Evolutionary conservation across 108 stramenopile species (phyloP), one percentile per base, ranked within the genome.

Genomic region (Conticribra guillardii): DNA sequence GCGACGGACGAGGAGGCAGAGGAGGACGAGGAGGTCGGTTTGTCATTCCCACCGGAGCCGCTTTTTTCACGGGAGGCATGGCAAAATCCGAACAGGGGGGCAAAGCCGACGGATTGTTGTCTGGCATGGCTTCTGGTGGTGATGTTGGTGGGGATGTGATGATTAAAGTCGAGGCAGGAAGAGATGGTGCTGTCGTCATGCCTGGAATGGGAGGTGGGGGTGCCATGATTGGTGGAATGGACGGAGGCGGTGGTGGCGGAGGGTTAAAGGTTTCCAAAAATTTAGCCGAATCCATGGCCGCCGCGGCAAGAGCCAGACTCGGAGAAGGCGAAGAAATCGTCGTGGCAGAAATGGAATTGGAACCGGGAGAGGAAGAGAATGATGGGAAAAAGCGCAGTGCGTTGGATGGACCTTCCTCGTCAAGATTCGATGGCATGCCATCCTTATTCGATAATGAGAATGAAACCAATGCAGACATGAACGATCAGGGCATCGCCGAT

Each of bases 261-360:
- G 21, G 41, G 34, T n/a, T n/a, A n/a, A n/a, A n/a, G 2, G 67
- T 70, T 44, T 58, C 67, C 47, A 70, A 68, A 19, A 71, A 57
- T 37, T 53, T 60, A 18, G 73, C 67, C 3, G 73, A 75, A 58
- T 62, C 67, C n/a, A 47, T 69, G 53, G 74, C 74, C 2, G 64
- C 71, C 9, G 63, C 70, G 3, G 75, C 74, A 22, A 60, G 67
- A 18, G 74, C 75, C 32, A 75, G 48, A 52, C 24, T 57, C 54
- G 73, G 73, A 53, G 86, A 77, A 80, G 82, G 86, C 0, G 92
- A 94, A 64, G 92, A 94, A 76, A 84, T 90, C 48, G 61, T 85
- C 31, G 89, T 94, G 9, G 90, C 85, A 4, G 85, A 89, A 54
- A 22, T 65, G 60, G 92, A 91, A 4, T 57, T 78, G 32, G 88